Evolutionary conservation across 306 rosid species (phyloP), one percentile per base, ranked within the genome.

Genomic region (Quercus glauca): DNA sequence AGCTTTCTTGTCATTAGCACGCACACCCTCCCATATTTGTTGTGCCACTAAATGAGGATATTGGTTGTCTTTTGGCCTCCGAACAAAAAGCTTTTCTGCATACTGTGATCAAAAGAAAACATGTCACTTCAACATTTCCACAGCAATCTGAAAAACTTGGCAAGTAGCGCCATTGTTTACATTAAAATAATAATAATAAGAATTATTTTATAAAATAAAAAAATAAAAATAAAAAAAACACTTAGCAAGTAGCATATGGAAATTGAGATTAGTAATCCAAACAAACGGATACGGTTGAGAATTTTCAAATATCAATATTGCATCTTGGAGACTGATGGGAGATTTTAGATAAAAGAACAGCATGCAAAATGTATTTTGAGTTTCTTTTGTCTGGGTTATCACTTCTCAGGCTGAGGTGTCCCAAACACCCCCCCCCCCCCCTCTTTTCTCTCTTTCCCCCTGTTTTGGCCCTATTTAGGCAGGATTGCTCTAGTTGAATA

Each of bases 11-110:
- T 96, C 98, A n/a, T 93, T 96, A 17, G 93, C 81, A 58, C 89
- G 91, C 74, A 93, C 97, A 61, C 91, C 94, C 79, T 93, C 99
- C 98, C 96, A 93, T 60, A 96, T 89, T 81, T 91, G 98, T 74
- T 85, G 99, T 33, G 96, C 93, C 79, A 93, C 89, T 73, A 90
- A 58, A 72, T 88, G 85, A 58, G 82, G 88, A 83, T 87, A 90
- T 64, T 95, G 98, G 72, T 79, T 87, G 77, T 96, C 98, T 84
- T 89, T 96, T 6, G 90, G 93, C 84, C 76, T 96, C 78, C 92
- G 92, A 68, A 90, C 93, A 76, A 93, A 96, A 83, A 88, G 80
- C 89, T 96, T 96, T 76, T 96, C 99, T 13, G 98, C 99, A 76
- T 96, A 96, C 99, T 95, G 91, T 58, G 79, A 84, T 69, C n/a